phyloP scores from a whole-genome alignment of 192 early-diverging fungal species.

The Linnemannia hyalina region DNA sequence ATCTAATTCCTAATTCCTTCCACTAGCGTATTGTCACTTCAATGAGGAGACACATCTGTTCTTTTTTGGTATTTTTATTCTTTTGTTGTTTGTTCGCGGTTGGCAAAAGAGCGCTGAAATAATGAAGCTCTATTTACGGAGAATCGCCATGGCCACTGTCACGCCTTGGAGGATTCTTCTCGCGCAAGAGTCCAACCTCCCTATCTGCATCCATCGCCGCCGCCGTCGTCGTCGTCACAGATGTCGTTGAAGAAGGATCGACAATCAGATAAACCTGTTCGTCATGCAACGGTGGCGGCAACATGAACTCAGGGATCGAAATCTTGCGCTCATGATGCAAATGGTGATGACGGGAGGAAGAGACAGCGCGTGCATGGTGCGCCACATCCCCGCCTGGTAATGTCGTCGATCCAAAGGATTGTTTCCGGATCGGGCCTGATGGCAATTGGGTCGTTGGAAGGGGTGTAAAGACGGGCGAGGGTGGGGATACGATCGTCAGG shows the following conservation, averaged over 20 bases:
- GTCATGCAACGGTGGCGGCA: slow-evolving; percentile 30
- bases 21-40: background rate
- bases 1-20: too few relatives aligned
- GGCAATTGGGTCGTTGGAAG: background rate
- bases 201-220: background rate
- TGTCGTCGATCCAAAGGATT: background rate
- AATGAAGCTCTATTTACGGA: slow-evolving; percentile 1
- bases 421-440: background rate
- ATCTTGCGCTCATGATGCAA: slow-evolving; percentile 40
- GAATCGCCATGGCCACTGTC: slow-evolving; percentile 47
- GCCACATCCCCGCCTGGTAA: background rate
- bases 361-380: background rate
- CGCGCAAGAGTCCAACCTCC: background rate
- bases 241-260: background rate
- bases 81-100: background rate
- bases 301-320: slow-evolving; percentile 46
- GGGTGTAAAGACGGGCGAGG: background rate
- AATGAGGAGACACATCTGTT: too few relatives aligned
- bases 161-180: slow-evolving; percentile 29
- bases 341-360: background rate
- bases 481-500: slow-evolving; percentile 15
- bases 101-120: background rate
- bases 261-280: slow-evolving; percentile 40
- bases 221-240: background rate
- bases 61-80: background rate